Evolutionary conservation across 257 asterid genomes (phyloP).

Genomic region (Echites panduratus): DNA sequence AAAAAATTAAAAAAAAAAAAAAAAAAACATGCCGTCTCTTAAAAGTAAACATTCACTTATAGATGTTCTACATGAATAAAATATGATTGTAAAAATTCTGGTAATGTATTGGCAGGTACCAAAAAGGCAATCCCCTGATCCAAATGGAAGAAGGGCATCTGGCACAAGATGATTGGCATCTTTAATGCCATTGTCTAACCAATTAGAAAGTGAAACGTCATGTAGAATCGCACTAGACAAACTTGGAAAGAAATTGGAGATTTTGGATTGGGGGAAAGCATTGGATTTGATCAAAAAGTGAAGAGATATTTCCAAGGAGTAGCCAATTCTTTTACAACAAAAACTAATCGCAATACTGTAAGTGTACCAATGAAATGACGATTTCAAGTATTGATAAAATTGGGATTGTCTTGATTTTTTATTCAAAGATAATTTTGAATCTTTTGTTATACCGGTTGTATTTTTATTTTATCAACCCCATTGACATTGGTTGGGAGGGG

Average conservation of each 20-base stretch:
- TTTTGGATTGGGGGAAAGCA: not conserved
- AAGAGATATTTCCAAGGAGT: not conserved
- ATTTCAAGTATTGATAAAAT: not conserved
- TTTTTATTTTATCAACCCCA: not conserved
- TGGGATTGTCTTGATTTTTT: too few relatives aligned
- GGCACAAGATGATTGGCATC: slow-evolving; percentile 37
- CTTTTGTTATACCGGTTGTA: too few relatives aligned
- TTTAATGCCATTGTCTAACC: slow-evolving; percentile 25
- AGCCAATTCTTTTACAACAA: not conserved
- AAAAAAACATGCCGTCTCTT: too few relatives aligned
- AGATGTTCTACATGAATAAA: too few relatives aligned
- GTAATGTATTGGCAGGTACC: too few relatives aligned
- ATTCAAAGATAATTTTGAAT: too few relatives aligned
- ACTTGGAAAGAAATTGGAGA: not conserved
- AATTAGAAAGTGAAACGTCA: slow-evolving; percentile 27
- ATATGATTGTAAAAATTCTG: too few relatives aligned
- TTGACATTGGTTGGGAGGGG: slow-evolving; percentile 5
- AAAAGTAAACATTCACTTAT: too few relatives aligned
- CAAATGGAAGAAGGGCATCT: slow-evolving; percentile 29
- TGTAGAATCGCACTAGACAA: not conserved
- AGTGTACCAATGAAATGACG: not conserved
- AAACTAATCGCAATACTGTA: not conserved
- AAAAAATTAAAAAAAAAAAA: too few relatives aligned
- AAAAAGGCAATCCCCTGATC: not conserved
- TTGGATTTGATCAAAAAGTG: not conserved